These are phyloP conservation scores for Pholiota adiposa DNA, from an alignment of 1,284 basidiomycete species.

Conservation along the genomic window DNA sequence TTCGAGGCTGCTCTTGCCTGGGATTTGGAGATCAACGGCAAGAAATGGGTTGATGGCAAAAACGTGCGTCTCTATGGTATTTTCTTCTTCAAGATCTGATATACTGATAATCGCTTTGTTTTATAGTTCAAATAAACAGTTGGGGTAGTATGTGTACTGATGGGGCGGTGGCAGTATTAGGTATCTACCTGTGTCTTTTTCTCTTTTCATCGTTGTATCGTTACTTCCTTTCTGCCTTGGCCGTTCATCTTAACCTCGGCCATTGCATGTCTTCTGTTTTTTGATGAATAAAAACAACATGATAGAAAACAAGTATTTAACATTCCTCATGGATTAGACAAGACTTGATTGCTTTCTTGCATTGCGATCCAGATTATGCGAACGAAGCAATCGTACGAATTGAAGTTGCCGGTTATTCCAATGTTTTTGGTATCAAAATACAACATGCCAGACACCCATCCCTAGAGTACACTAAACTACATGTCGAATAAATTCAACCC, in stretches of 20 bases:
- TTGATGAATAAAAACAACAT: slow-evolving; percentile 13
- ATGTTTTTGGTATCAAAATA: neutral
- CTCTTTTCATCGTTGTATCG: slow-evolving; percentile 21
- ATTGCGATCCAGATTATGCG: too few relatives aligned
- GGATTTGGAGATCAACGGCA: slow-evolving; percentile 86
- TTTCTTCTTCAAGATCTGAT: neutral
- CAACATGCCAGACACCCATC: neutral
- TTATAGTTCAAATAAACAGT: slow-evolving; percentile 10
- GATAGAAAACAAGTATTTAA: slow-evolving; percentile 10
- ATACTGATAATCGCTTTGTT: neutral
- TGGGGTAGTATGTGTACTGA: neutral
- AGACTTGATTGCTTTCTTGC: too few relatives aligned
- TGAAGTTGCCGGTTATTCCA: too few relatives aligned
- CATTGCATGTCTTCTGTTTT: slow-evolving; percentile 6
- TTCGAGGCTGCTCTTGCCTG: slow-evolving; percentile 91
- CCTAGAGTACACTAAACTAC: neutral
- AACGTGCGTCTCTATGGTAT: slow-evolving; percentile 56
- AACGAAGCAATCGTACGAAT: too few relatives aligned
- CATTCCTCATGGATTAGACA: too few relatives aligned
- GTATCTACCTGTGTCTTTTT: slow-evolving; percentile 14
- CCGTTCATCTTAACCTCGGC: neutral
- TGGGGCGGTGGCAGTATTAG: neutral
- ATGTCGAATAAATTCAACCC: slow-evolving; percentile 10
- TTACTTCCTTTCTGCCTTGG: neutral
- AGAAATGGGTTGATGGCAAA: slow-evolving; percentile 88